Evolutionary conservation across 2,329 filamentous ascomycete species (phyloP), one percentile per base, ranked within the genome.

Genomic region (Dothistroma septosporum): DNA sequence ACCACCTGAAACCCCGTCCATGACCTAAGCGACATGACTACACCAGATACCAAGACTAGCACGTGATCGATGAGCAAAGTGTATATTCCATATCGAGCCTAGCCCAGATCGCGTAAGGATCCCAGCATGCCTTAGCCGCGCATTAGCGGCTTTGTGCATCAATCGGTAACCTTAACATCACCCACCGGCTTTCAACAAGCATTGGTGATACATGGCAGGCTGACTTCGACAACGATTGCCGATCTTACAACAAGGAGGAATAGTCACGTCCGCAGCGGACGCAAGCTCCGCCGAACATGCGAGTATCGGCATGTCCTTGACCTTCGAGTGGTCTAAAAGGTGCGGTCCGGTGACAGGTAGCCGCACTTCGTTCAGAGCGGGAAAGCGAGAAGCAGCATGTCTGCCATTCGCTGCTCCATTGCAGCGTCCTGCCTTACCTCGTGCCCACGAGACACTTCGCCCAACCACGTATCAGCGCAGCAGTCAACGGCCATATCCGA

Each of bases 161-260:
- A 44, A 12, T 35, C 31, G 49, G 49, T 28, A 53, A 53, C 31
- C n/a, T 35, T 31, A 53, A 53, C 50, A n/a, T 53, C 31, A 53
- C 50, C 31, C 28, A 53, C 10, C 50, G 28, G 41, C 41, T 3
- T 28, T 44, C 1, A 8, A 44, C 41, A n/a, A 44, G 41, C 41
- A 44, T 44, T 44, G 41, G 41, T n/a, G 14, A 44, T 44, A 12
- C 8, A 28, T 21, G 21, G 10, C 16, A 21, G 2, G 41, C 41
- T 44, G 41, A 3, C 41, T n/a, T 16, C 41, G n/a, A n/a, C 8
- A 4, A 19, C n/a, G 4, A 44, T 44, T 44, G 41, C 19, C n/a
- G 14, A 44, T 19, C 41, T 37, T 37, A 7, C 9, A 2, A 28
- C n/a, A 28, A 28, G 24, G 24, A 3, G 24, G 24, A 2, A 6